A percentile compares a stretch with the other conserved stretches of the same genome.
phyloP scores from a whole-genome alignment of 257 asterid species.

The Nicotiana obtusifolia region DNA sequence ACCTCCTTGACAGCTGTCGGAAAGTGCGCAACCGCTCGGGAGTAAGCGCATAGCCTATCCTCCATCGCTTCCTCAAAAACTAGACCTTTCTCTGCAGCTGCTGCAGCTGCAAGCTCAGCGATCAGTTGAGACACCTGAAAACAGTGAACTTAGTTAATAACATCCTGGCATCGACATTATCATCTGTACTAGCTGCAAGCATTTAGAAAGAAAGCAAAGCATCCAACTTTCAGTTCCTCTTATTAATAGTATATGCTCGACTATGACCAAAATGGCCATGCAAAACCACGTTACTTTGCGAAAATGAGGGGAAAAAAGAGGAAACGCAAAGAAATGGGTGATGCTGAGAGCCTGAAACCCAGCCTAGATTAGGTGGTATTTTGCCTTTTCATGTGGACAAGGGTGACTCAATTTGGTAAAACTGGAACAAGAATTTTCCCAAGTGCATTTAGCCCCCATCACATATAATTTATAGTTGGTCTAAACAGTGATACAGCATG shows the following conservation, averaged over 20 bases:
- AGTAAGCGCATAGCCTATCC: conserved; percentile 88
- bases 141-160: background rate
- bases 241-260: background rate
- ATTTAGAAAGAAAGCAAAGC: background rate
- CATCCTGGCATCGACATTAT: background rate
- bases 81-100: conserved; percentile 71
- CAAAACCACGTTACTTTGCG: background rate
- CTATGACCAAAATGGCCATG: background rate
- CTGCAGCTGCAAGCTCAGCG: conserved; percentile 78
- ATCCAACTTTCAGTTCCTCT: background rate
- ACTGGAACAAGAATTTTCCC: background rate
- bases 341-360: background rate
- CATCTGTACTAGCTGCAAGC: background rate
- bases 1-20: conserved; percentile 99
- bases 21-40: conserved; percentile 87
- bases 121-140: conserved; percentile 74
- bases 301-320: background rate
- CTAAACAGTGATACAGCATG: background rate
- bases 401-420: background rate
- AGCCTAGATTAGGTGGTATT: background rate
- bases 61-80: conserved; percentile 71
- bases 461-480: background rate
- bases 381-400: background rate
- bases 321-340: background rate
- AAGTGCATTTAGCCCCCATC: background rate